A percentile compares a stretch with the other conserved stretches of the same genome.
These are phyloP conservation scores for Septoria petroselini DNA, from an alignment of 2,329 filamentous ascomycete genomes.

Conservation along the genomic window DNA sequence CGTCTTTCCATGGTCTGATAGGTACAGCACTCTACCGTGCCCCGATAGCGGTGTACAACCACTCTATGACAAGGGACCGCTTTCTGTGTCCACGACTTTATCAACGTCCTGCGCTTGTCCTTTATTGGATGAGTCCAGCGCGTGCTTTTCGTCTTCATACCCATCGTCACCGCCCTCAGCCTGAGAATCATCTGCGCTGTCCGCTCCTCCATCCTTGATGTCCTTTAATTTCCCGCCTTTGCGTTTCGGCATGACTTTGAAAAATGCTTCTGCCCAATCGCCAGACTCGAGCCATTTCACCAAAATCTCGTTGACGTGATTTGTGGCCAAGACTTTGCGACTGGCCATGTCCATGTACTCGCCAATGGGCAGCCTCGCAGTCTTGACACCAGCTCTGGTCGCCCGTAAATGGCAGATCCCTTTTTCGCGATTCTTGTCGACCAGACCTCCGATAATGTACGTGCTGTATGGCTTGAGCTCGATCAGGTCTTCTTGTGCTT, in stretches of 20 bases:
- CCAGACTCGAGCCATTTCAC: constrained; percentile 83
- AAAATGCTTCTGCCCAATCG: constrained; percentile 88
- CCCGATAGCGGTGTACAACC: too few relatives aligned
- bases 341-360: constrained; percentile 90
- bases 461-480: constrained; percentile 81
- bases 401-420: constrained; percentile 86
- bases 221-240: constrained; percentile 71
- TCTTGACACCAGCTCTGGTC: constrained; percentile 70
- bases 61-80: background rate
- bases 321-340: constrained; percentile 82
- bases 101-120: background rate
- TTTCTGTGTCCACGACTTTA: too few relatives aligned
- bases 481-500: constrained; percentile 81
- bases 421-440: constrained; percentile 96
- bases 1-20: too few relatives aligned
- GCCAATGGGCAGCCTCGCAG: constrained; percentile 90
- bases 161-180: constrained; percentile 16
- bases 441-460: constrained; percentile 90
- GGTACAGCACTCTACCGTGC: too few relatives aligned
- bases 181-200: constrained; percentile 18
- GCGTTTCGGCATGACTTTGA: constrained; percentile 81
- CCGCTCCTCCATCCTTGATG: constrained; percentile 1
- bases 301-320: constrained; percentile 97
- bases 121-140: too few relatives aligned
- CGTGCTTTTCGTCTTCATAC: background rate